phyloP scores from a whole-genome alignment of 495 filamentous ascomycete species.

The Podospora bellae-mahoneyi region DNA sequence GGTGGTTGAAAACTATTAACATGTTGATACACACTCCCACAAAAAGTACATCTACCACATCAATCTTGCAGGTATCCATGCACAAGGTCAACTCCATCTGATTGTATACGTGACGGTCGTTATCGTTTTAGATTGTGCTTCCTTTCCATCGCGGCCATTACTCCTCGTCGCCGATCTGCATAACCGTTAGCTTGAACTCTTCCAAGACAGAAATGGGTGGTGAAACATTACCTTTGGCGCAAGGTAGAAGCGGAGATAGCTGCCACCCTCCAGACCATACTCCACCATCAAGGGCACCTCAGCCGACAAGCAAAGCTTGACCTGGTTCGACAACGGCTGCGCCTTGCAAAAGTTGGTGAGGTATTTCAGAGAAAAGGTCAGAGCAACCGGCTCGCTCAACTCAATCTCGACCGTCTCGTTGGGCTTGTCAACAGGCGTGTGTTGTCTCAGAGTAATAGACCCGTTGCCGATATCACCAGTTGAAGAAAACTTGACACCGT shows the following conservation, averaged over 20 bases:
- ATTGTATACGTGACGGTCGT: conserved; percentile 13
- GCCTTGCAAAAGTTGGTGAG: conserved; percentile 99
- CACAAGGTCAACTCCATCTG: conserved; percentile 12
- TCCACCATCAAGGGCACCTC: conserved; percentile 96
- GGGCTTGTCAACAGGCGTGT: conserved; percentile 89
- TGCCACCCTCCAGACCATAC: conserved; percentile 76
- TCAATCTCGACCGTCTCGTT: conserved; percentile 81
- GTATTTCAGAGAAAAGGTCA: conserved; percentile 99
- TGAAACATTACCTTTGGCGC: conserved; percentile 79
- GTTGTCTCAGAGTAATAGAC: conserved; percentile 82
- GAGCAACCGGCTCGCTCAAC: conserved; percentile 84
- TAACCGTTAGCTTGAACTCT: not conserved
- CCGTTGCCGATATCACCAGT: conserved; percentile 94
- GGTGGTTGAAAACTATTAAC: not conserved
- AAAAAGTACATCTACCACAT: not conserved
- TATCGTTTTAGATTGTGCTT: conserved; percentile 11
- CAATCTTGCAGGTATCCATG: conserved; percentile 21
- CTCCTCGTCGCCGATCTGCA: conserved; percentile 87
- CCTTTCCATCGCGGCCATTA: conserved; percentile 39
- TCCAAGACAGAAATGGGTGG: not conserved
- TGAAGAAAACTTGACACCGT: conserved; percentile 94
- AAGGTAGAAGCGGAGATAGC: conserved; percentile 93
- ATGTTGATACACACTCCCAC: conserved; percentile 7
- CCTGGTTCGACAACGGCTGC: conserved; percentile 70
- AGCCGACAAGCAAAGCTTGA: conserved; percentile 89